Evolutionary conservation across 2,329 filamentous ascomycete genomes (phyloP), one percentile per base, ranked within the genome.

Genomic region (Fusarium denticulatum): DNA sequence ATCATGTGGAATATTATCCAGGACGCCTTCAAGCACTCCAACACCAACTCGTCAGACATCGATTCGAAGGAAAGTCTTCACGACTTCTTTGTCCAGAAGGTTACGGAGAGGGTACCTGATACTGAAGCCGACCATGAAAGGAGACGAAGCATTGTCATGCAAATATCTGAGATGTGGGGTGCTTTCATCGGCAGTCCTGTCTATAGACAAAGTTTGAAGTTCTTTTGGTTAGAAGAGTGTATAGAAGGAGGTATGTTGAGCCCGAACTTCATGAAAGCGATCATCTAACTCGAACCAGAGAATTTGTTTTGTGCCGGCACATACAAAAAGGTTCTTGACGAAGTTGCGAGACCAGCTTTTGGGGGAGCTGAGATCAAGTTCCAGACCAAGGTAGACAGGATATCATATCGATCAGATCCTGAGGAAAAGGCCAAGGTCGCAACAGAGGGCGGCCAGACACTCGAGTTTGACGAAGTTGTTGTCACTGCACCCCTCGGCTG

Each of bases 171-270:
- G 74, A 86, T 90, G 76, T 94, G 92, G 91, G 92, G 92, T 5
- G 88, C 88, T 0, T 94, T 93, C 78, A 87, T 94, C 11, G 93
- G 93, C 20, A 91, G 88, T 66, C 87, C 89, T 1, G 84, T 93
- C 14, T 82, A 85, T 59, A 87, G 79, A 32, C 93, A 95, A 79
- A 94, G 91, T 75, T 83, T 94, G 37, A 93, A 91, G 82, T 94
- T 90, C 82, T 93, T 94, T 79, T 94, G 92, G 91, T 79, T 95
- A 10, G 93, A 95, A 78, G 92, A 94, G 80, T 93, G 91, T 73
- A 91, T 94, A 59, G 92, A 94, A 78, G 92, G 92, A 50, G 88
- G 89, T 89, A 78, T 75, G 84, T 77, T 9, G 22, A 46, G 22
- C 6, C 14, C 10, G 28, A 10, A 28, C 13, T 9, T 5, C 3